These are phyloP conservation scores for Parafenestella ontariensis DNA, from an alignment of 2,329 filamentous ascomycete species.

Conservation along the genomic window DNA sequence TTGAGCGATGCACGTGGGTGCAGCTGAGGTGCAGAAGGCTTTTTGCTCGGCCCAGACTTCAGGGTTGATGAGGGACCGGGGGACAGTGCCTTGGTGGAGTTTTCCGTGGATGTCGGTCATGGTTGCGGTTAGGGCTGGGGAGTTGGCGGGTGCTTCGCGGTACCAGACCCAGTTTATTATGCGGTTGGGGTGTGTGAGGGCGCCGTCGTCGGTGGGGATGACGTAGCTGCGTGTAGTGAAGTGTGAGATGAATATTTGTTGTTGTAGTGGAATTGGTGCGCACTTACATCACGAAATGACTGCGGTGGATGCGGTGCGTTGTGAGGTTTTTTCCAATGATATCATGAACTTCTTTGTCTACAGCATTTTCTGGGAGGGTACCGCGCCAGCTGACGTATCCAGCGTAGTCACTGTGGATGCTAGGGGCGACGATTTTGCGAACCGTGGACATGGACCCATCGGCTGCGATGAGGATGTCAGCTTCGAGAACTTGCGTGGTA, in stretches of 20 bases:
- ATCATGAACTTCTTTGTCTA: not conserved
- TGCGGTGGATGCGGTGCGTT: not conserved
- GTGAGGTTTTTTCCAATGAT: not conserved
- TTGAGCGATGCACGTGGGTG: not conserved
- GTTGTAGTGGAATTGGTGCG: too few relatives aligned
- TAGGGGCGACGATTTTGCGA: not conserved
- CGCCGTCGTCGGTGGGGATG: not conserved
- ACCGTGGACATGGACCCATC: not conserved
- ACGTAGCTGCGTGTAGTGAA: not conserved
- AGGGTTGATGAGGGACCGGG: not conserved
- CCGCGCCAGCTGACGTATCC: not conserved
- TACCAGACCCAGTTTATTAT: not conserved
- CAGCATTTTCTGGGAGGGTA: not conserved
- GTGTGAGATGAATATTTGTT: too few relatives aligned
- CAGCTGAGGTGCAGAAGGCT: not conserved
- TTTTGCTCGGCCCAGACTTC: not conserved
- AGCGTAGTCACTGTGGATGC: not conserved
- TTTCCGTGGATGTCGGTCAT: not conserved
- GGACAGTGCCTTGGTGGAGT: not conserved
- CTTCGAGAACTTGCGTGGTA: not conserved
- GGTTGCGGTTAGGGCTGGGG: not conserved
- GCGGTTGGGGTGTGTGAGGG: not conserved
- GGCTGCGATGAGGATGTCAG: not conserved
- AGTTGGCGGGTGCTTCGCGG: not conserved
- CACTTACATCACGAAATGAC: not conserved